Evolutionary conservation across 176 grass and related monocot species (phyloP).

Genomic region (Triticum monococcum): DNA sequence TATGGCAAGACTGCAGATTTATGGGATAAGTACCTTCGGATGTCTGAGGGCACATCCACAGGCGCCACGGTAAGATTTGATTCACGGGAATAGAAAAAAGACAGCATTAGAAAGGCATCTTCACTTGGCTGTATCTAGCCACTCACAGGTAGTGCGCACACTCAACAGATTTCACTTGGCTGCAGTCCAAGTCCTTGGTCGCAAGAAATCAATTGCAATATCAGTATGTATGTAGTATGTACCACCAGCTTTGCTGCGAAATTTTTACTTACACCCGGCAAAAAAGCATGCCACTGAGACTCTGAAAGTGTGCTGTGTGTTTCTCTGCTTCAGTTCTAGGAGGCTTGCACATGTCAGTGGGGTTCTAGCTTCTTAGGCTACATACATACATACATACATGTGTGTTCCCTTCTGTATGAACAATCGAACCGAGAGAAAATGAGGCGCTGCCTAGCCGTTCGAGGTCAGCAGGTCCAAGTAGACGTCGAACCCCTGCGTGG

Average conservation of each 20-base stretch:
- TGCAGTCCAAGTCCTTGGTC: not conserved
- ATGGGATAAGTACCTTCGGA: too few relatives aligned
- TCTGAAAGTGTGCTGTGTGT: not conserved
- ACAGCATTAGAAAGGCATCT: too few relatives aligned
- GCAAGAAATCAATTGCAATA: not conserved
- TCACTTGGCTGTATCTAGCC: too few relatives aligned
- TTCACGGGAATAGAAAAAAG: too few relatives aligned
- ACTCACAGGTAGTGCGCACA: too few relatives aligned
- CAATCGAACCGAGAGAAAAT: not conserved
- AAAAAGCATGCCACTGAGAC: slow-evolving; percentile 3
- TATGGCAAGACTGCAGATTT: too few relatives aligned
- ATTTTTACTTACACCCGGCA: not conserved
- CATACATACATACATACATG: too few relatives aligned
- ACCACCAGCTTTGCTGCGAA: not conserved
- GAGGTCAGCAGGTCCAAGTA: slow-evolving; percentile 64
- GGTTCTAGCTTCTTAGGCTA: not conserved
- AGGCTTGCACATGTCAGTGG: not conserved
- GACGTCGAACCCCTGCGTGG: slow-evolving; percentile 56
- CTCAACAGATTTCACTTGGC: too few relatives aligned
- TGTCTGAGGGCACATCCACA: too few relatives aligned
- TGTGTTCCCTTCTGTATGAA: not conserved
- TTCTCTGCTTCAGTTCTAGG: not conserved
- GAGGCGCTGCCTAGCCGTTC: not conserved
- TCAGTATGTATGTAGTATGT: not conserved
- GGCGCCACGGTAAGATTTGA: too few relatives aligned